Percentiles rank a stretch among this genome's conserved stretches.
Evolutionary conservation across 805 yeast genomes (phyloP).

Genomic region (Cyberlindnera japonica): DNA sequence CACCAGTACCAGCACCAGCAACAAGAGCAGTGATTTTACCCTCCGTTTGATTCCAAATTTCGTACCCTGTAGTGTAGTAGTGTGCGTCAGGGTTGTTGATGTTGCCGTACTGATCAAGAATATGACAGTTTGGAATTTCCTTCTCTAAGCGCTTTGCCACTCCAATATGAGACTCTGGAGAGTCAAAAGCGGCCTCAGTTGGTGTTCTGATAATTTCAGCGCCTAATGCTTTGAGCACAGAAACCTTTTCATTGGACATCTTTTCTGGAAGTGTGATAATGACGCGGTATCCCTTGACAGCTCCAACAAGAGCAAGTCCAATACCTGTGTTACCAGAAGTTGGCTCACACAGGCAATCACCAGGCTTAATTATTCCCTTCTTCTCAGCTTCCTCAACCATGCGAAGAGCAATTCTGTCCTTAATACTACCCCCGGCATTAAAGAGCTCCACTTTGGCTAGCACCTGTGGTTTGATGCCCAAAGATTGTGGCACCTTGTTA

Average conservation of each 20-base stretch:
- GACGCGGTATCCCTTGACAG: slow-evolving; percentile 81
- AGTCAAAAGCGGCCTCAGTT: slow-evolving; percentile 89
- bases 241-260: slow-evolving; percentile 88
- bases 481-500: slow-evolving; percentile 71
- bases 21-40: slow-evolving; percentile 71
- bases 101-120: slow-evolving; percentile 79
- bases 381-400: slow-evolving; percentile 86
- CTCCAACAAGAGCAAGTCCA: slow-evolving; percentile 83
- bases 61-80: slow-evolving; percentile 79
- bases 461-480: slow-evolving; percentile 67
- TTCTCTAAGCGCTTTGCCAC: slow-evolving; percentile 76
- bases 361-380: slow-evolving; percentile 76
- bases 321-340: slow-evolving; percentile 92
- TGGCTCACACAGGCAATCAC: slow-evolving; percentile 85
- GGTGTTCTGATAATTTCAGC: slow-evolving; percentile 91
- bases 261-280: slow-evolving; percentile 87
- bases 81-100: slow-evolving; percentile 80
- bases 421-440: slow-evolving; percentile 88
- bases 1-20: slow-evolving; percentile 96
- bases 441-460: slow-evolving; percentile 77
- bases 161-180: slow-evolving; percentile 89
- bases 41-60: slow-evolving; percentile 76
- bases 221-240: slow-evolving; percentile 83
- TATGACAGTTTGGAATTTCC: slow-evolving; percentile 82
- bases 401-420: slow-evolving; percentile 82